Evolutionary conservation across 768 basidiomycete genomes (phyloP), one percentile per base, ranked within the genome.

Genomic region (Russula virescens): DNA sequence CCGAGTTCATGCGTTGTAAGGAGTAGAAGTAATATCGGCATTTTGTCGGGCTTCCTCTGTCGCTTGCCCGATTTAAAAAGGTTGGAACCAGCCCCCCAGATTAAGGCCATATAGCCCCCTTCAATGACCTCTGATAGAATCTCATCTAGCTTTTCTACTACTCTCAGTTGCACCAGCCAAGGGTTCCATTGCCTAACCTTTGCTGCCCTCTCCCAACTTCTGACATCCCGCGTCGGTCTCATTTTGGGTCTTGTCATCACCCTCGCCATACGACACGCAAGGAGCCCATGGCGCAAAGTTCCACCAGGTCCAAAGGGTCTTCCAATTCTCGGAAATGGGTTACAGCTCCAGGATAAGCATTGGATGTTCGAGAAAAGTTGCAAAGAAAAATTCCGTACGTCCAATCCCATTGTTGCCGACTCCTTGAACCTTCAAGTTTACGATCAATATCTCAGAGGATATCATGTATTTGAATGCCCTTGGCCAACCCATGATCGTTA

Each of bases 401-500:
- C 3, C 6, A n/a, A 19, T 23, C 10, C 21, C 19, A 19, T 31
- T 42, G 31, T 16, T 21, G 11, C 14, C 5, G 5, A n/a, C 13
- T 1, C 7, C 2, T 5, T 19, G 34, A 48, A 14, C 47, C 3
- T 10, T 14, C 26, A 14, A 19, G 14, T 21, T 53, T 4, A 52
- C n/a, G 23, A 47, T 5, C 47, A 18, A 34, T 25, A 6, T 34
- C 25, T 14, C 13, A 61, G 53, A 55, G 35, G 21, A 62, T 50
- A 40, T 63, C 23, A 58, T 63, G 50, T 59, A 46, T 18, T n/a
- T 63, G 43, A 63, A 49, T 51, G 57, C 51, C 16, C 38, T 58
- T 51, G 61, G 61, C 23, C 31, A 57, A 18, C 55, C 54, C 9
- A 43, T 73, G 14, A 38, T 76, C 28, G 66, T 77, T 6, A 58